Evolutionary conservation across 2,329 filamentous ascomycete genomes (phyloP).

Genomic region (Colletotrichum orbiculare): DNA sequence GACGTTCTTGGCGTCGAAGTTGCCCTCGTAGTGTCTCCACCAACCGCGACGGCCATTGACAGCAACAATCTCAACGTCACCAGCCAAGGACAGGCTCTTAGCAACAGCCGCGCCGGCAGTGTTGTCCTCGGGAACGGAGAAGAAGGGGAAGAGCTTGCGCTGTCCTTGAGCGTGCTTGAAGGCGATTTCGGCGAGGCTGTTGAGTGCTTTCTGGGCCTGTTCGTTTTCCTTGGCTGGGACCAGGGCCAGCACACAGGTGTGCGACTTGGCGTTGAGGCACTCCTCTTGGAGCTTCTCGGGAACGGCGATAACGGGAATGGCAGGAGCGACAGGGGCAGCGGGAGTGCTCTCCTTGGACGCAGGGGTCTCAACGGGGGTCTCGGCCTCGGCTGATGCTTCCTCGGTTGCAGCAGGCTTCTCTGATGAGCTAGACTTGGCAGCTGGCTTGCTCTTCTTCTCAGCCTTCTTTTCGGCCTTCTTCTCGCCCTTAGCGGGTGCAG

Average conservation of each 20-base stretch:
- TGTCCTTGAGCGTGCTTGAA: conserved; percentile 77
- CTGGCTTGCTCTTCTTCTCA: conserved; percentile 20
- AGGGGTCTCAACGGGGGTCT: conserved; percentile 51
- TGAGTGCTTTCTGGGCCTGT: conserved; percentile 67
- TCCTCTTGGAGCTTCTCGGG: conserved; percentile 72
- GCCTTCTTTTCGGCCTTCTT: conserved; percentile 53
- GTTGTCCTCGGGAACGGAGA: conserved; percentile 69
- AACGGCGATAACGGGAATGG: conserved; percentile 74
- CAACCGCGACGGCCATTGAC: conserved; percentile 87
- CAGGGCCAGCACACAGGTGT: conserved; percentile 85
- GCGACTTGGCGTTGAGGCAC: conserved; percentile 80
- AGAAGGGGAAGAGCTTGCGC: conserved; percentile 84
- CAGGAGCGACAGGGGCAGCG: conserved; percentile 56
- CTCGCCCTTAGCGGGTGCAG: conserved; percentile 64
- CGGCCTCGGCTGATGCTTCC: conserved; percentile 40
- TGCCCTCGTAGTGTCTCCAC: conserved; percentile 80
- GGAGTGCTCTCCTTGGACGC: conserved; percentile 44
- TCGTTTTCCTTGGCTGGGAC: conserved; percentile 64
- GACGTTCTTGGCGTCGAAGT: conserved; percentile 70
- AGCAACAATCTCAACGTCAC: conserved; percentile 78
- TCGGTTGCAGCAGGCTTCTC: conserved; percentile 35
- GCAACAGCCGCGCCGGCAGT: conserved; percentile 55
- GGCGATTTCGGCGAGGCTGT: conserved; percentile 76
- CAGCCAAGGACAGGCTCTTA: conserved; percentile 70
- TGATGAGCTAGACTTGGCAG: conserved; percentile 24